These are phyloP conservation scores for Pseudogymnoascus sp. DNA, from an alignment of 2,329 filamentous ascomycete genomes.

Conservation along the genomic window DNA sequence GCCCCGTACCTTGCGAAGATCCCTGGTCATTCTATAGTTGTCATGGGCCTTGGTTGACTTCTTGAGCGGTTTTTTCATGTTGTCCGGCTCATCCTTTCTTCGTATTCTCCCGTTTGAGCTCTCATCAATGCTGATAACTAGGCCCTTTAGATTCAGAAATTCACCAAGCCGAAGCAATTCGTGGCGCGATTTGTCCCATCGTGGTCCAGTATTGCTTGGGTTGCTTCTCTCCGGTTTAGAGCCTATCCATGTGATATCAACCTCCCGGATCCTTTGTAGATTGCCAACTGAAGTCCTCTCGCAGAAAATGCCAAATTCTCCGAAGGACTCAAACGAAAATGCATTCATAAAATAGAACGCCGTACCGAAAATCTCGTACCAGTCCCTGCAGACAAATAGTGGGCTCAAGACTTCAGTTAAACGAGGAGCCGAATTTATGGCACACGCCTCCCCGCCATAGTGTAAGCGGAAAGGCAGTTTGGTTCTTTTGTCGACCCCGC, in stretches of 20 bases:
- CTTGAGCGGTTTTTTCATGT: not conserved
- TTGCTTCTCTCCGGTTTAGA: not conserved
- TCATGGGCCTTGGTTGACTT: not conserved
- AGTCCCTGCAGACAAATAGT: not conserved
- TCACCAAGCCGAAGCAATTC: not conserved
- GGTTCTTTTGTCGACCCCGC: not conserved
- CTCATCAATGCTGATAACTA: not conserved
- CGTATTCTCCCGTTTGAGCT: not conserved
- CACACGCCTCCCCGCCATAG: not conserved
- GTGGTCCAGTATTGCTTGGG: not conserved
- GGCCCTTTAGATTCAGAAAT: not conserved
- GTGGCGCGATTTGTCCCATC: too few relatives aligned
- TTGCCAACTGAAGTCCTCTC: not conserved
- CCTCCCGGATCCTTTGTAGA: not conserved
- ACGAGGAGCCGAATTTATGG: not conserved
- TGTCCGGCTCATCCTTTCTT: not conserved
- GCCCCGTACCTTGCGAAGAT: not conserved
- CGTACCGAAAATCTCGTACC: not conserved
- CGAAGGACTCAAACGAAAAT: not conserved
- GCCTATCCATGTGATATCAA: not conserved
- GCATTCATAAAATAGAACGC: not conserved
- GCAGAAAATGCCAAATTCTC: not conserved
- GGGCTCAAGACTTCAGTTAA: not conserved
- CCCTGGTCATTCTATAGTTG: not conserved
- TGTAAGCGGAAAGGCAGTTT: not conserved